Evolutionary conservation across 495 filamentous ascomycete genomes (phyloP).

Genomic region (Neurospora africana): DNA sequence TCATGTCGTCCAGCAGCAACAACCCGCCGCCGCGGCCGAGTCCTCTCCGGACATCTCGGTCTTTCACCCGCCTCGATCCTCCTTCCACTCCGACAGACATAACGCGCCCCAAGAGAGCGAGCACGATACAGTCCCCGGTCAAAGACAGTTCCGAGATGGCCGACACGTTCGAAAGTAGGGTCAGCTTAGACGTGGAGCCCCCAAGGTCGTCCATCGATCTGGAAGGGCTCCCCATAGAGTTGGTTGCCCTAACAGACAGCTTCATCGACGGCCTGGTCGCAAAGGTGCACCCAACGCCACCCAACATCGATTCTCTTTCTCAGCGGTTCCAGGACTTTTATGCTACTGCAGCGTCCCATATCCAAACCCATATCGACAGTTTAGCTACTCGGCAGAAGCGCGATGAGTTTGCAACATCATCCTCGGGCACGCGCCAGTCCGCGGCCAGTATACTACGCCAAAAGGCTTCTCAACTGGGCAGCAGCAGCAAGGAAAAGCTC

Average conservation of each 20-base stretch:
- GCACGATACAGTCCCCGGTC: constrained; percentile 44
- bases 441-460: constrained; percentile 40
- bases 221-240: constrained; percentile 86
- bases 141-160: constrained; percentile 23
- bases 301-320: constrained; percentile 73
- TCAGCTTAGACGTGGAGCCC: constrained; percentile 43
- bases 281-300: constrained; percentile 75
- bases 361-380: constrained; percentile 76
- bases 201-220: constrained; percentile 51
- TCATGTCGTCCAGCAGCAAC: constrained; percentile 13
- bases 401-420: constrained; percentile 40
- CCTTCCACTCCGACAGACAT: constrained; percentile 10
- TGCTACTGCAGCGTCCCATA: constrained; percentile 65
- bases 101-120: constrained; percentile 45
- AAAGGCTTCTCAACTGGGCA: constrained; percentile 41
- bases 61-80: constrained; percentile 16
- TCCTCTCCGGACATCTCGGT: constrained; percentile 17
- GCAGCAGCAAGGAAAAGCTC: constrained; percentile 37
- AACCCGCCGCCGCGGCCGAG: constrained; percentile 7
- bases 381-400: constrained; percentile 66
- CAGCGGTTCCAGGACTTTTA: constrained; percentile 95
- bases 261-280: constrained; percentile 88
- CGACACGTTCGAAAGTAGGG: constrained; percentile 42
- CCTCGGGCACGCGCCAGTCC: constrained; percentile 39
- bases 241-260: constrained; percentile 81